These are phyloP conservation scores for Xylaria grammica DNA, from an alignment of 495 filamentous ascomycete genomes.

Conservation along the genomic window DNA sequence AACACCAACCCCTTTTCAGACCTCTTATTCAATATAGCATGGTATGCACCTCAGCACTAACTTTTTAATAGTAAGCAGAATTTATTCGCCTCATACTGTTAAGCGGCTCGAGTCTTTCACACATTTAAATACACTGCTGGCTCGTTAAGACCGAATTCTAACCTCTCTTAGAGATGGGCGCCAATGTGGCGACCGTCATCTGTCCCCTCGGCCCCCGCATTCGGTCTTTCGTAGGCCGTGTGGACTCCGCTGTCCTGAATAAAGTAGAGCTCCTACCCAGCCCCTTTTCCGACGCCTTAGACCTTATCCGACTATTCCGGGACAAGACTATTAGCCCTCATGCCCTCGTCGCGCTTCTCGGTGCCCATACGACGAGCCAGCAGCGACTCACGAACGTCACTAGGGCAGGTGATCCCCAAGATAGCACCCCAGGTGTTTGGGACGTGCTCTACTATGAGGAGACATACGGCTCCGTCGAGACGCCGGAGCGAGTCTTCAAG, in stretches of 20 bases:
- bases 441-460: conserved; percentile 46
- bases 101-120: background rate
- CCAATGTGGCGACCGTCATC: conserved; percentile 35
- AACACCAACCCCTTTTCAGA: background rate
- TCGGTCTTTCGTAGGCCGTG: conserved; percentile 46
- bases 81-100: background rate
- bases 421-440: conserved; percentile 50
- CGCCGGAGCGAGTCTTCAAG: conserved; percentile 42
- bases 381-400: conserved; percentile 42
- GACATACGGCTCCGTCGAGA: conserved; percentile 30
- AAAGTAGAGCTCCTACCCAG: conserved; percentile 42
- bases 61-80: conserved; percentile 7
- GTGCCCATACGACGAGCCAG: conserved; percentile 49
- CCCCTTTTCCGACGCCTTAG: conserved; percentile 35
- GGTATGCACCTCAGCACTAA: background rate
- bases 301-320: conserved; percentile 45
- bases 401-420: conserved; percentile 41
- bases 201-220: conserved; percentile 43
- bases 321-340: conserved; percentile 49
- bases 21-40: background rate
- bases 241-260: conserved; percentile 37
- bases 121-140: no score
- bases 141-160: background rate
- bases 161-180: conserved; percentile 31
- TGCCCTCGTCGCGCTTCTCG: conserved; percentile 48